Base-by-base conservation (phyloP, 2,329 filamentous ascomycete genomes). In the Periconia sp. region DNA sequence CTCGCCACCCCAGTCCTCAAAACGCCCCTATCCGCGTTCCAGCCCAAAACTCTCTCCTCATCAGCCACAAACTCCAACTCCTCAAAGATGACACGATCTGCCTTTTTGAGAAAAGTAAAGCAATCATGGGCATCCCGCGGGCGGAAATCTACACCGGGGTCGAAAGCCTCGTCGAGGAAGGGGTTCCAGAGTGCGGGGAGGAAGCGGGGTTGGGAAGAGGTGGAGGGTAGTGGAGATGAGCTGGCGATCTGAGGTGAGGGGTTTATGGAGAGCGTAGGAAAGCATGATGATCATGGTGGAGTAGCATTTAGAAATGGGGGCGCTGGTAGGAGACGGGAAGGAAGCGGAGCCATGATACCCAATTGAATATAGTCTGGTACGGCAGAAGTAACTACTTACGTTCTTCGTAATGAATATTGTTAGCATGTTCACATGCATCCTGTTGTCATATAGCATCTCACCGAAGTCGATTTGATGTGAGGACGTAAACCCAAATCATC, bases 161-260 rank as follows among this genome's bases (percentile, higher is more conserved):
- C 44, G 16, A 53, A 54, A 28, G 24, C n/a, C 11, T 5, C 36
- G 34, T 25, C 23, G 38, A 43, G 43, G 31, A 35, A 21, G 24
- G 55, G 38, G 15, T 46, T 54, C 2, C 35, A 44, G 26, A 29
- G 19, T n/a, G 13, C 29, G 21, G 24, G 26, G 11, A 35, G 34
- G 37, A 56, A 50, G 40, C 43, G 48, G 35, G 17, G 5, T 16
- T 43, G 48, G 50, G 47, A 25, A n/a, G 52, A 38, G 8, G 45
- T 18, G n/a, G 55, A 43, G 9, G 42, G 52, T 16, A 59, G 58
- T 40, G 58, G 52, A 22, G 64, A 67, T 60, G 63, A 66, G 33
- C 49, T 67, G 15, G 57, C 52, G 28, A 21, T 40, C 31, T 54
- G 18, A 50, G 29, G n/a, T n/a, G n/a, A n/a, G n/a, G 35, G 11